Evolutionary conservation across 371 early-diverging fungal genomes (phyloP).

Genomic region (Mortierella sp.): DNA sequence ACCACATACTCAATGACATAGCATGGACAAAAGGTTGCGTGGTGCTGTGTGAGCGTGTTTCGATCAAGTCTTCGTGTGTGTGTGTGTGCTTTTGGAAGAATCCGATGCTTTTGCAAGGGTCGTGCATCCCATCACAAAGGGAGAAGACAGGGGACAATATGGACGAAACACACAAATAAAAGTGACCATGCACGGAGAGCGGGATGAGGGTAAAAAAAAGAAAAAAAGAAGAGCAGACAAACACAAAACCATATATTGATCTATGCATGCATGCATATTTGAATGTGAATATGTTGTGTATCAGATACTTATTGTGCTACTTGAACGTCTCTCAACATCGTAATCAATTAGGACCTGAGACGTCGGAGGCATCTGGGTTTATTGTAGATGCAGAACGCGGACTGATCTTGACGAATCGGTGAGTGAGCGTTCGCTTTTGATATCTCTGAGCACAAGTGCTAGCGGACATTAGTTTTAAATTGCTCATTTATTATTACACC

Average conservation of each 20-base stretch:
- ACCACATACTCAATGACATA: not conserved
- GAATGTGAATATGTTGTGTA: not conserved
- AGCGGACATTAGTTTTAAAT: not conserved
- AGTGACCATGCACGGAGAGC: not conserved
- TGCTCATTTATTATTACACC: not conserved
- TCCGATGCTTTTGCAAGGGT: not conserved
- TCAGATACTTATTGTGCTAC: not conserved
- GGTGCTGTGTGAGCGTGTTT: not conserved
- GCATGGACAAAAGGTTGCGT: not conserved
- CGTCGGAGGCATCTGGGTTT: conserved; percentile 88
- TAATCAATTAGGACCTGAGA: conserved; percentile 47
- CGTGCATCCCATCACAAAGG: conserved; percentile 2
- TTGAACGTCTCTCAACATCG: not conserved
- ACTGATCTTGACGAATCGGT: conserved; percentile 88
- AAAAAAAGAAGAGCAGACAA: not conserved
- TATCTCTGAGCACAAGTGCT: not conserved
- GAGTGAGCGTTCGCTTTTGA: not conserved
- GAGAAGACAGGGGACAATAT: not conserved
- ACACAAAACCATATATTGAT: not conserved
- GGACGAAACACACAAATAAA: not conserved
- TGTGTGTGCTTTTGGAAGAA: not conserved
- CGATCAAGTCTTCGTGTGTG: not conserved
- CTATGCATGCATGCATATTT: conserved; percentile 13
- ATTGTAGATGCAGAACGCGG: conserved; percentile 93
- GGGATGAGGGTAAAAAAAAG: not conserved